Conservation (phyloP, 768 basidiomycete genomes). For the Mycena galopus region DNA sequence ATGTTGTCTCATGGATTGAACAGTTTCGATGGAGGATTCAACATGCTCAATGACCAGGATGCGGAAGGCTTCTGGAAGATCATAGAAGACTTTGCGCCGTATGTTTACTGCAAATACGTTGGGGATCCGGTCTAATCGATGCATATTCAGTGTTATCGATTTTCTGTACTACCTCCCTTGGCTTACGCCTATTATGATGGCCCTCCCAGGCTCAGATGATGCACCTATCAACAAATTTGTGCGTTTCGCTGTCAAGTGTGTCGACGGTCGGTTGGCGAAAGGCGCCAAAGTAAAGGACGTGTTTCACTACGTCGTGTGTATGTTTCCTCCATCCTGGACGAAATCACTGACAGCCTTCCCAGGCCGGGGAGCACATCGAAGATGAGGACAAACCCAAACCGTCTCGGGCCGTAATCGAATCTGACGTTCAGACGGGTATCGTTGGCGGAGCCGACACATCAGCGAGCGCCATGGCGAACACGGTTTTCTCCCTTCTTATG, state of each 20-base stretch:
- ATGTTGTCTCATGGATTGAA: not conserved
- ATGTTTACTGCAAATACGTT: not conserved
- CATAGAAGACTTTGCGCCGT: conserved; percentile 12
- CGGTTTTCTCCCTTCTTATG: conserved; percentile 10
- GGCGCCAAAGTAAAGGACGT: not conserved
- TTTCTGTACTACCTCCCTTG: conserved; percentile 8
- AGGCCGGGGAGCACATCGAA: conserved; percentile 10
- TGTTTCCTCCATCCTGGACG: not conserved
- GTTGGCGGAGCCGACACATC: conserved; percentile 13
- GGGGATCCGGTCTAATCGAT: no score
- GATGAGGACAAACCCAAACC: conserved; percentile 3
- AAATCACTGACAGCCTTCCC: not conserved
- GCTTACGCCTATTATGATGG: conserved; percentile 6
- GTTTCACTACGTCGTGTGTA: not conserved
- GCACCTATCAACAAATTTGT: conserved; percentile 1
- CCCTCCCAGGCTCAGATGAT: conserved; percentile 2
- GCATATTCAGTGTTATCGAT: not conserved
- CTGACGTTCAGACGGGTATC: conserved; percentile 20
- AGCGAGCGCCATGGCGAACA: conserved; percentile 17
- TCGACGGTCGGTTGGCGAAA: not conserved
- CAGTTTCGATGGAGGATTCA: conserved; percentile 6
- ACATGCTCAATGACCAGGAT: conserved; percentile 20
- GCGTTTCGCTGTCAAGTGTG: not conserved
- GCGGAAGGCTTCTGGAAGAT: not conserved
- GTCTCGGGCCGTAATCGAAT: conserved; percentile 2